These are phyloP conservation scores for Stachybotrys chlorohalonatus DNA, from an alignment of 2,329 filamentous ascomycete species.

Conservation along the genomic window DNA sequence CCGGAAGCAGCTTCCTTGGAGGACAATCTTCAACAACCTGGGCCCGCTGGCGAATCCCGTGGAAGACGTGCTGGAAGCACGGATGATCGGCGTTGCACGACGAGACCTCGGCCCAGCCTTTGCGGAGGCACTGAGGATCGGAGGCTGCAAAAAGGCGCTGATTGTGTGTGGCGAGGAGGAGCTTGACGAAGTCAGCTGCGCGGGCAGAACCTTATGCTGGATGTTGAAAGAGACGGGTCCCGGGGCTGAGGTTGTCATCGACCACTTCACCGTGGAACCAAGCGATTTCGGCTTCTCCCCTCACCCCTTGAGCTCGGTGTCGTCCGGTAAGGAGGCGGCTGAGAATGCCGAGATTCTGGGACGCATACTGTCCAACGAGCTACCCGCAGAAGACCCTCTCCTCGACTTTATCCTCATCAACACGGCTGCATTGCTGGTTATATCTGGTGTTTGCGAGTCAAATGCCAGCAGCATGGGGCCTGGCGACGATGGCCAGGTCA, in stretches of 20 bases:
- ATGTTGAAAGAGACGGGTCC: constrained; percentile 47
- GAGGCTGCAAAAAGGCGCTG: constrained; percentile 73
- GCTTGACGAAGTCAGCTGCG: constrained; percentile 90
- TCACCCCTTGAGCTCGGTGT: constrained; percentile 70
- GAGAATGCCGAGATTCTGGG: constrained; percentile 84
- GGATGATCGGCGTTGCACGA: constrained; percentile 87
- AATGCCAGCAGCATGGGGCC: constrained; percentile 71
- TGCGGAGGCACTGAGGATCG: constrained; percentile 69
- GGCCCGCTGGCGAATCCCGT: constrained; percentile 89
- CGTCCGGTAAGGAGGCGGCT: constrained; percentile 72
- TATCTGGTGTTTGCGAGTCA: constrained; percentile 77
- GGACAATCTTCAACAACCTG: constrained; percentile 95
- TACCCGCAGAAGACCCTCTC: constrained; percentile 71
- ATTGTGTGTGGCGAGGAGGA: constrained; percentile 92
- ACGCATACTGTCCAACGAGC: constrained; percentile 63
- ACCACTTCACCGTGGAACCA: constrained; percentile 70
- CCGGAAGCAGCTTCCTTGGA: constrained; percentile 80
- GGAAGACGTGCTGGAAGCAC: constrained; percentile 74
- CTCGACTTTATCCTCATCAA: constrained; percentile 93
- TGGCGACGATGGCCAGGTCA: constrained; percentile 72
- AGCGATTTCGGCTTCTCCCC: constrained; percentile 76
- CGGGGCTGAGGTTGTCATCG: constrained; percentile 42
- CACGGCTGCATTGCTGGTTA: constrained; percentile 77
- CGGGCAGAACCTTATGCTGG: constrained; percentile 85
- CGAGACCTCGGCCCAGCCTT: constrained; percentile 83